phyloP scores from a whole-genome alignment of 495 filamentous ascomycete genomes.

The Beverwykella pulmonaria region DNA sequence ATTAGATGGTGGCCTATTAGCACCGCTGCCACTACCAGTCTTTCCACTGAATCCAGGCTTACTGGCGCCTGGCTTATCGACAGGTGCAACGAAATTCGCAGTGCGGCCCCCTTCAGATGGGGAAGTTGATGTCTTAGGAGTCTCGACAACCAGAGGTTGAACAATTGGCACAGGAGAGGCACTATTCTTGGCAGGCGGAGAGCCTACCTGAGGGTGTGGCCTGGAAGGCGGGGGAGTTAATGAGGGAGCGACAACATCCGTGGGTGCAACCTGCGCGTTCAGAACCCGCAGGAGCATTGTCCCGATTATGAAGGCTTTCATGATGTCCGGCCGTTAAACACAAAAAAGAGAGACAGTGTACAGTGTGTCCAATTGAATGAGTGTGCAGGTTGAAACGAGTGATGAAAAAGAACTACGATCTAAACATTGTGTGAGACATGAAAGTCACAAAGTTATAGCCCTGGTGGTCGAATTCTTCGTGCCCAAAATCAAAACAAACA shows the following conservation, averaged over 20 bases:
- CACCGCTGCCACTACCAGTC: background rate
- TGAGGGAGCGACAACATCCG: too few species aligned
- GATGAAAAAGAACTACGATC: conserved; percentile 14
- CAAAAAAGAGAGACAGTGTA: conserved; percentile 23
- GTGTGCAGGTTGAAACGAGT: conserved; percentile 16
- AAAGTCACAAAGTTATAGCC: conserved; percentile 15
- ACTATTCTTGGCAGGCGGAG: background rate
- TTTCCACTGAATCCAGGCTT: background rate
- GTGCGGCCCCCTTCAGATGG: background rate
- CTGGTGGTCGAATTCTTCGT: conserved; percentile 2
- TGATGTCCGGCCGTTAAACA: background rate
- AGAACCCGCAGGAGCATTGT: conserved; percentile 7
- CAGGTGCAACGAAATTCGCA: too few species aligned
- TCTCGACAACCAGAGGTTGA: background rate
- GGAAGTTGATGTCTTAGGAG: background rate
- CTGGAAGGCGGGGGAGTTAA: too few species aligned
- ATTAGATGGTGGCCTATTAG: too few species aligned
- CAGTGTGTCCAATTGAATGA: conserved; percentile 9
- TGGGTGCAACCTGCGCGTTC: background rate
- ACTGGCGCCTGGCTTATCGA: too few species aligned
- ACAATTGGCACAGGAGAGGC: too few species aligned
- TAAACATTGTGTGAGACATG: conserved; percentile 15
- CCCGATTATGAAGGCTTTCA: conserved; percentile 14
- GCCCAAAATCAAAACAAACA: conserved; percentile 21
- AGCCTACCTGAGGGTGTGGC: background rate